These are phyloP conservation scores for Mortierella sp. DNA, from an alignment of 371 early-diverging fungal species.

Conservation along the genomic window DNA sequence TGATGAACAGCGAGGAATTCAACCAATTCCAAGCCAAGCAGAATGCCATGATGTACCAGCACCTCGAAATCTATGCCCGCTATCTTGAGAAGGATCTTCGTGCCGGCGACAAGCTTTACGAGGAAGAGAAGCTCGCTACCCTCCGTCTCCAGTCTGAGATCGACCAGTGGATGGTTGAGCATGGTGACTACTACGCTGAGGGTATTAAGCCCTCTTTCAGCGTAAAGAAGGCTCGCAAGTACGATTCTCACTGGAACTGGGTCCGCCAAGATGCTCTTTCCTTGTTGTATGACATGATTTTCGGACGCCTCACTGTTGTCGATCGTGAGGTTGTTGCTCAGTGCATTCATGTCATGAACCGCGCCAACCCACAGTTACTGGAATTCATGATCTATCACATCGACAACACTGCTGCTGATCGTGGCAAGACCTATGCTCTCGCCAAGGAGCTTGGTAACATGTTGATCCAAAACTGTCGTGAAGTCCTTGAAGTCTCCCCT, in stretches of 20 bases:
- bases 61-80: slow-evolving; percentile 89
- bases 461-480: slow-evolving; percentile 90
- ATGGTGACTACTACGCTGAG: slow-evolving; percentile 88
- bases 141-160: slow-evolving; percentile 84
- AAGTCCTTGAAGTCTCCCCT: slow-evolving; percentile 80
- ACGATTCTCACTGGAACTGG: slow-evolving; percentile 99
- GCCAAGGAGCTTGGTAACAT: slow-evolving; percentile 86
- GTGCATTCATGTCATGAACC: slow-evolving; percentile 94
- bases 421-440: slow-evolving; percentile 86
- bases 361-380: slow-evolving; percentile 84
- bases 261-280: slow-evolving; percentile 93
- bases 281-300: slow-evolving; percentile 93
- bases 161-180: slow-evolving; percentile 92
- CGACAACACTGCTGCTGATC: slow-evolving; percentile 76
- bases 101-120: slow-evolving; percentile 80
- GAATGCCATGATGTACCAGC: slow-evolving; percentile 83
- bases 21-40: slow-evolving; percentile 86
- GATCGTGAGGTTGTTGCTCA: slow-evolving; percentile 95
- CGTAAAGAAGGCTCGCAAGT: slow-evolving; percentile 87
- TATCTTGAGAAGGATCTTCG: slow-evolving; percentile 91
- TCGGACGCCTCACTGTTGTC: slow-evolving; percentile 89
- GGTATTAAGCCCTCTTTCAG: slow-evolving; percentile 91
- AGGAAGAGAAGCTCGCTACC: slow-evolving; percentile 75
- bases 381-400: slow-evolving; percentile 91
- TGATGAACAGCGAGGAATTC: slow-evolving; percentile 93